A percentile compares a stretch with the other conserved stretches of the same genome.
These are phyloP conservation scores for Silene uniflora DNA, from an alignment of 148 eudicot species.

Conservation along the genomic window DNA sequence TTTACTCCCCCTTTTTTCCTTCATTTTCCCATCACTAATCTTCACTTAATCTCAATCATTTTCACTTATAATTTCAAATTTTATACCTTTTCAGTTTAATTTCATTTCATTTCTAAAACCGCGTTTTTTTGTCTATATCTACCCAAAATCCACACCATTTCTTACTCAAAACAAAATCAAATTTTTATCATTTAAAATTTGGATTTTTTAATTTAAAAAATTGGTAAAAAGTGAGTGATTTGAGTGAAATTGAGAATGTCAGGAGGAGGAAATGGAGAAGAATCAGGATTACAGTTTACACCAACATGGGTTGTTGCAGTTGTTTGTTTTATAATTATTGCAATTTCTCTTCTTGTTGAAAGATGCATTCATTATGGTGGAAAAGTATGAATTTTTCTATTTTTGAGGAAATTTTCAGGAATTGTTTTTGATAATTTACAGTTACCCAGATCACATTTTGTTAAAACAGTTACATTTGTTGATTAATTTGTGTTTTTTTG, in stretches of 20 bases:
- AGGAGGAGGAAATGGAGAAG: slow-evolving; percentile 40
- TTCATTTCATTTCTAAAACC: not conserved
- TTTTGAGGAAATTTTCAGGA: not conserved
- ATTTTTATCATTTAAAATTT: too few relatives aligned
- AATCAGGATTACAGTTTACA: slow-evolving; percentile 52
- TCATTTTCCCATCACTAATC: not conserved
- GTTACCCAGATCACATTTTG: not conserved
- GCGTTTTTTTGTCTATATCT: not conserved
- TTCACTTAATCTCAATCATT: not conserved
- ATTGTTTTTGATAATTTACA: not conserved
- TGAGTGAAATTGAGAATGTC: slow-evolving; percentile 18
- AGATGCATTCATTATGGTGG: slow-evolving; percentile 70
- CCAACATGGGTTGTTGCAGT: slow-evolving; percentile 99
- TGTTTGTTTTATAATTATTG: slow-evolving; percentile 81
- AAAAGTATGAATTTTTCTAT: slow-evolving; percentile 30
- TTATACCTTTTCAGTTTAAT: too few relatives aligned
- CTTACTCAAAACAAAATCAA: not conserved
- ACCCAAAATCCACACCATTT: not conserved
- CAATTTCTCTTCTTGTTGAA: slow-evolving; percentile 77
- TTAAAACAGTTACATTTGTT: not conserved
- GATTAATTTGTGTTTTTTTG: not conserved
- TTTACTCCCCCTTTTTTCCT: not conserved
- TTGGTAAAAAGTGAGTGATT: not conserved
- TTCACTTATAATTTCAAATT: not conserved
- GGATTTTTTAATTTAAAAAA: not conserved